phyloP scores from a whole-genome alignment of 305 asterid species.

The Lippia alba region DNA sequence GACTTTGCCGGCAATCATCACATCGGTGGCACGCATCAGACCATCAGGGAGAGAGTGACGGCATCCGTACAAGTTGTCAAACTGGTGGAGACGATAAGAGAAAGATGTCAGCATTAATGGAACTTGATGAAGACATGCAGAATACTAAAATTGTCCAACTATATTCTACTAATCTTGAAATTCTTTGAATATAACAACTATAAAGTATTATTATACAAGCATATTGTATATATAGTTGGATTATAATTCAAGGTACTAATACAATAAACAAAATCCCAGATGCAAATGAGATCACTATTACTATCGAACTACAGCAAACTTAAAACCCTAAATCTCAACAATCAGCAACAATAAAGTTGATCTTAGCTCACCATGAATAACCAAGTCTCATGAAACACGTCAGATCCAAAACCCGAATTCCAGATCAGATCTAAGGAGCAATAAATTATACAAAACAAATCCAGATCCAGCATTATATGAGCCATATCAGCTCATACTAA shows the following conservation, averaged over 20 bases:
- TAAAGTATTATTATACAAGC: too few relatives aligned
- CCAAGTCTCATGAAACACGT: neutral
- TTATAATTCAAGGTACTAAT: too few relatives aligned
- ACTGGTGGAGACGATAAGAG: constrained; percentile 37
- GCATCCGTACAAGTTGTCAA: constrained; percentile 74
- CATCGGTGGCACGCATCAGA: constrained; percentile 67
- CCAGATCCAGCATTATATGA: neutral
- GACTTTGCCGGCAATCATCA: constrained; percentile 73
- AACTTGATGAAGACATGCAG: neutral
- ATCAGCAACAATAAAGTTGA: neutral
- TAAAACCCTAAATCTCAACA: neutral
- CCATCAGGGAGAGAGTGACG: constrained; percentile 74
- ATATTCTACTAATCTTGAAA: neutral
- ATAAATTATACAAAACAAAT: neutral
- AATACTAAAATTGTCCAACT: neutral
- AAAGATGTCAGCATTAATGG: neutral
- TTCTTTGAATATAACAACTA: neutral
- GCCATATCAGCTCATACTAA: neutral
- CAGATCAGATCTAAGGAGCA: constrained; percentile 1
- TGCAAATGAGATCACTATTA: too few relatives aligned
- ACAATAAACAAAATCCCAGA: too few relatives aligned
- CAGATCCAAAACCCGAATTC: neutral
- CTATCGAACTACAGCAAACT: neutral
- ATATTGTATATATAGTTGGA: too few relatives aligned
- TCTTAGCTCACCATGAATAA: neutral